These are phyloP conservation scores for Dictyostelium citrinum DNA, from an alignment of 78 protist genomes.

Conservation along the genomic window DNA sequence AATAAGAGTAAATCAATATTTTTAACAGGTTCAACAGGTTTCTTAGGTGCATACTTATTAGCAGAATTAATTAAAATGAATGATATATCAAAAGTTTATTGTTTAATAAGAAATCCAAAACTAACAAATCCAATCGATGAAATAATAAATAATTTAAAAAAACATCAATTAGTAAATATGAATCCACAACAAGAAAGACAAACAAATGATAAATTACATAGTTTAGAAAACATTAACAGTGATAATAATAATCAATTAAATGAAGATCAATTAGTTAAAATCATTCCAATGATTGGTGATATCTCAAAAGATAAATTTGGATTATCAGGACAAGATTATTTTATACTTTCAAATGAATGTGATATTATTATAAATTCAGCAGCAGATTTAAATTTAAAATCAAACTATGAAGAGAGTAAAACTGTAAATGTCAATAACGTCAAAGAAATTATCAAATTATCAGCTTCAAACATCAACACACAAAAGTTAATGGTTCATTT, in stretches of 20 bases:
- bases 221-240: no score
- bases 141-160: neutral
- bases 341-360: neutral
- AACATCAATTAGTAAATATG: neutral
- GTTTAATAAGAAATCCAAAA: constrained; percentile 13
- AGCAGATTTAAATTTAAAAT: constrained; percentile 22
- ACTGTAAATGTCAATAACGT: neutral
- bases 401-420: neutral
- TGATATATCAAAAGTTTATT: neutral
- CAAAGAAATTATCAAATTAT: neutral
- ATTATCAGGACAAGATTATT: neutral
- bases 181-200: no score
- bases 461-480: neutral
- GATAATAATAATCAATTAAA: neutral
- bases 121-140: neutral
- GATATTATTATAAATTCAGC: constrained; percentile 31
- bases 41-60: constrained; percentile 15
- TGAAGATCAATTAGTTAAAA: neutral
- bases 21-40: constrained; percentile 60
- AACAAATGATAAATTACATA: no score
- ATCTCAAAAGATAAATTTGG: neutral
- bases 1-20: neutral
- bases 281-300: neutral
- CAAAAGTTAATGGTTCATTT: constrained; percentile 6
- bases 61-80: neutral